phyloP scores from a whole-genome alignment of 2,329 filamentous ascomycete species.

The Claviceps paspali region DNA sequence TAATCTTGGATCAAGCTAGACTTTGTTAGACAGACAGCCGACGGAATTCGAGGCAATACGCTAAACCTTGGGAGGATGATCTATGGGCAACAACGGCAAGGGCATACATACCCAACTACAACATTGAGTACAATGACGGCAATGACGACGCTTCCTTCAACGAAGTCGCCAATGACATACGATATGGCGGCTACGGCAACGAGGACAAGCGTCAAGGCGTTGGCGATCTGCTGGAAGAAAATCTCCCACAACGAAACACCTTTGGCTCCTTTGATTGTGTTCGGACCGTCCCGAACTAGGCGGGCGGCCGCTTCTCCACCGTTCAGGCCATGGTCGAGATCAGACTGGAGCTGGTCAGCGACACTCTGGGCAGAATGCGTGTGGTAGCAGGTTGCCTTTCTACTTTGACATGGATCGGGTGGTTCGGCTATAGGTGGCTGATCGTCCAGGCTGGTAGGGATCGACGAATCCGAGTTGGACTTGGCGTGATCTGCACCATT shows the following conservation, averaged over 20 bases:
- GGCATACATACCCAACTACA: constrained; percentile 39
- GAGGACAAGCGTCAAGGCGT: constrained; percentile 61
- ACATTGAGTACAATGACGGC: constrained; percentile 54
- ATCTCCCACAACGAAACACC: constrained; percentile 61
- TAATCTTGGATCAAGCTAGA: constrained; percentile 43
- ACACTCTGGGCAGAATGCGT: constrained; percentile 21
- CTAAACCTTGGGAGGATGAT: too few relatives aligned
- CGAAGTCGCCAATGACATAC: constrained; percentile 49
- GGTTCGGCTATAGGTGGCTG: constrained; percentile 25
- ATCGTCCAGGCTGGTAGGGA: constrained; percentile 20
- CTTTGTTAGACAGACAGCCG: background rate
- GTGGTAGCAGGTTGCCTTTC: constrained; percentile 20
- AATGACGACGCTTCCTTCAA: constrained; percentile 47
- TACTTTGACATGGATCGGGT: constrained; percentile 15
- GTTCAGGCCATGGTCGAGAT: constrained; percentile 44
- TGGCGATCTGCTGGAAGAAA: constrained; percentile 61
- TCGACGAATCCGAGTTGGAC: constrained; percentile 22
- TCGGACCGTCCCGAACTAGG: constrained; percentile 50
- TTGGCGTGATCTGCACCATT: constrained; percentile 27
- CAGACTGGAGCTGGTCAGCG: constrained; percentile 24
- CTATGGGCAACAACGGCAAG: too few relatives aligned
- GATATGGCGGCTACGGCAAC: constrained; percentile 58
- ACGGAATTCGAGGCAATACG: too few relatives aligned
- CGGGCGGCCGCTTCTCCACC: constrained; percentile 47
- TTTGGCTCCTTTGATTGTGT: constrained; percentile 56